These are phyloP conservation scores for Neocatenulostroma microsporum DNA, from an alignment of 2,329 filamentous ascomycete species.

Conservation along the genomic window DNA sequence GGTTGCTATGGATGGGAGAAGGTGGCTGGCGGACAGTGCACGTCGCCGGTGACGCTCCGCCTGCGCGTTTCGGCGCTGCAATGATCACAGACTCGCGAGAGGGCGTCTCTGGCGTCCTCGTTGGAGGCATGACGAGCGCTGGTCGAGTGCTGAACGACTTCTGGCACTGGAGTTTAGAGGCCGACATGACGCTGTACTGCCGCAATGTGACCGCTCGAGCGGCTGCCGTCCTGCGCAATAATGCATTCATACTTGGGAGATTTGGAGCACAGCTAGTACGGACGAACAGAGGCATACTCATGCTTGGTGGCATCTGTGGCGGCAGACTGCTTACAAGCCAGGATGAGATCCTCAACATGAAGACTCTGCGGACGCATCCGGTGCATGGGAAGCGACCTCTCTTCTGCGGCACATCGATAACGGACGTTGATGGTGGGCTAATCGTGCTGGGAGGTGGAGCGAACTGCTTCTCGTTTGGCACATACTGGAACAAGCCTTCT, in stretches of 20 bases:
- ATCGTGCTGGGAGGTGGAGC: slow-evolving; percentile 71
- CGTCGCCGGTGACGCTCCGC: slow-evolving; percentile 29
- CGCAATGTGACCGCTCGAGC: slow-evolving; percentile 21
- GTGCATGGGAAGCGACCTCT: slow-evolving; percentile 50
- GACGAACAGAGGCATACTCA: slow-evolving; percentile 39
- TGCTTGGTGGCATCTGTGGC: slow-evolving; percentile 47
- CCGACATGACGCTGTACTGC: slow-evolving; percentile 32
- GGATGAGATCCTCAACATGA: slow-evolving; percentile 48
- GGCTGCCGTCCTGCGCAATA: slow-evolving; percentile 19
- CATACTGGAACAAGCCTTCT: slow-evolving; percentile 65
- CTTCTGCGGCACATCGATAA: slow-evolving; percentile 59
- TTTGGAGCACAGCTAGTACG: slow-evolving; percentile 47
- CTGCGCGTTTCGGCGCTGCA: slow-evolving; percentile 50
- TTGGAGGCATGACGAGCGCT: slow-evolving; percentile 62
- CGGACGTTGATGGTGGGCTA: slow-evolving; percentile 43
- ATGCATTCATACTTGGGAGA: slow-evolving; percentile 29
- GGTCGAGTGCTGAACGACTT: slow-evolving; percentile 56
- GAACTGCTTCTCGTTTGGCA: slow-evolving; percentile 85
- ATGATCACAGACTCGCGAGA: slow-evolving; percentile 38
- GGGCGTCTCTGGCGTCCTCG: slow-evolving; percentile 51
- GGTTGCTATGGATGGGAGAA: slow-evolving; percentile 39
- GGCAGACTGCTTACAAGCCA: slow-evolving; percentile 37
- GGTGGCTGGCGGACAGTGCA: slow-evolving; percentile 45
- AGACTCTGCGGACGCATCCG: slow-evolving; percentile 23
- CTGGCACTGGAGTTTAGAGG: slow-evolving; percentile 52